Percentiles rank a stretch among this genome's conserved stretches.
Evolutionary conservation across 2,329 filamentous ascomycete species (phyloP).

Genomic region (Xylariaceae sp.): DNA sequence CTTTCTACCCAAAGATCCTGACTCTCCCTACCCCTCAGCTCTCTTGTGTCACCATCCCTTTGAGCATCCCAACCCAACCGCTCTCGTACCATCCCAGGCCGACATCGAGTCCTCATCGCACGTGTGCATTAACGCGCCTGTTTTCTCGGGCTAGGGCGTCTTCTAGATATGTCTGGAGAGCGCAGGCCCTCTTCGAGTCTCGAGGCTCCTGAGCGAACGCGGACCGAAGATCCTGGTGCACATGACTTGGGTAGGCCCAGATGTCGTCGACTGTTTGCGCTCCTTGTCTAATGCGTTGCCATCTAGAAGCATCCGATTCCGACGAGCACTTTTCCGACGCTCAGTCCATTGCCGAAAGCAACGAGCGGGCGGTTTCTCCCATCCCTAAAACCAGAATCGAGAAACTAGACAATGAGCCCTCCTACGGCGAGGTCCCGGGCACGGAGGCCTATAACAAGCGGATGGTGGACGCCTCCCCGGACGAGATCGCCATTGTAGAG

Average conservation of each 20-base stretch:
- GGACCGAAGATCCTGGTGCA: slow-evolving; percentile 52
- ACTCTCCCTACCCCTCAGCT: slow-evolving; percentile 14
- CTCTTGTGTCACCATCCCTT: slow-evolving; percentile 1
- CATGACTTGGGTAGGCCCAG: slow-evolving; percentile 51
- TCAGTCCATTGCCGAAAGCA: slow-evolving; percentile 44
- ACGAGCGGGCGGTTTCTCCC: slow-evolving; percentile 42
- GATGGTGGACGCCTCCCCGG: slow-evolving; percentile 53
- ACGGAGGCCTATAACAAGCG: slow-evolving; percentile 53
- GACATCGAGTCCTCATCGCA: slow-evolving; percentile 3
- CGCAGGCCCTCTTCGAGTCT: slow-evolving; percentile 29
- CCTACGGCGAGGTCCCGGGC: slow-evolving; percentile 58
- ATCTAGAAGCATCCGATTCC: slow-evolving; percentile 47
- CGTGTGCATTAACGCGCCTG: slow-evolving; percentile 6
- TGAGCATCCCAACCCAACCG: background rate
- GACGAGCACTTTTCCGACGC: slow-evolving; percentile 68
- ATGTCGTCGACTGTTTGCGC: background rate
- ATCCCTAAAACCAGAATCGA: slow-evolving; percentile 56
- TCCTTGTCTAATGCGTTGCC: slow-evolving; percentile 16
- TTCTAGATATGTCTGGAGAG: slow-evolving; percentile 26
- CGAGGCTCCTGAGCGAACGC: slow-evolving; percentile 33
- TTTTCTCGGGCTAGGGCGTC: background rate
- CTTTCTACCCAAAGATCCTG: too few relatives aligned
- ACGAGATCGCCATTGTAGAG: slow-evolving; percentile 51
- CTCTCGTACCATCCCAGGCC: background rate
- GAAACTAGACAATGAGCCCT: slow-evolving; percentile 52